phyloP scores from a whole-genome alignment of 2,329 filamentous ascomycete genomes.

The Trichophyton equinum region DNA sequence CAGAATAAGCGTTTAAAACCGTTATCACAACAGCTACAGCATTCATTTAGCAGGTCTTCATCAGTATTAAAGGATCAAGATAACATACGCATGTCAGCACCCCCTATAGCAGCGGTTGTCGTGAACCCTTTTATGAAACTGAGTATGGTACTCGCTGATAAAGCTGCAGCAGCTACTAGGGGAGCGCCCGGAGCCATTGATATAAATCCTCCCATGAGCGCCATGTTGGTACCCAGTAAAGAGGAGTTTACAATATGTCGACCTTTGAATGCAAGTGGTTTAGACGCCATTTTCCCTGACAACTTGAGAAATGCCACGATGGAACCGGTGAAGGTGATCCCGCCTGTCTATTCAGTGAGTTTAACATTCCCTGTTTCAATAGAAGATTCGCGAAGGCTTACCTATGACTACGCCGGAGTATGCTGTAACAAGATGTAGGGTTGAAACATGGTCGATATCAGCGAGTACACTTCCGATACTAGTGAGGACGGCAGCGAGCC shows the following conservation, averaged over 20 bases:
- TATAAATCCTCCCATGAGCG: constrained; percentile 73
- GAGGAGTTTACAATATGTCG: constrained; percentile 63
- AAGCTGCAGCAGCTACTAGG: constrained; percentile 61
- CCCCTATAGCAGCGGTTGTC: constrained; percentile 76
- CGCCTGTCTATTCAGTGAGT: constrained; percentile 34
- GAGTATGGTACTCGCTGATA: constrained; percentile 62
- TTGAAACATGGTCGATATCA: constrained; percentile 56
- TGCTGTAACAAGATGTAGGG: constrained; percentile 70
- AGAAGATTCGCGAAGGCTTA: constrained; percentile 14
- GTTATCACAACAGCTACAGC: constrained; percentile 63
- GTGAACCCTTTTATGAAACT: constrained; percentile 81
- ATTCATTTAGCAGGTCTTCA: constrained; percentile 12
- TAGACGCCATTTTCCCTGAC: constrained; percentile 67
- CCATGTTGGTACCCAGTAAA: constrained; percentile 62
- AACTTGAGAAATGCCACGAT: constrained; percentile 84
- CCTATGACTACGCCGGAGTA: constrained; percentile 79
- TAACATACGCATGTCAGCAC: constrained; percentile 68
- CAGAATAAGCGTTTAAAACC: constrained; percentile 80
- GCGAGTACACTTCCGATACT: constrained; percentile 78
- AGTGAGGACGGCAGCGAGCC: constrained; percentile 75
- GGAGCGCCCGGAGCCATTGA: constrained; percentile 71
- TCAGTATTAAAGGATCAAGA: not conserved
- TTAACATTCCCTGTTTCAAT: not conserved
- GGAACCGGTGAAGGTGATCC: constrained; percentile 82
- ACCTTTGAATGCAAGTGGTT: constrained; percentile 58